Base-by-base conservation (phyloP, 257 asterid genomes). In the Rehmannia glutinosa region DNA sequence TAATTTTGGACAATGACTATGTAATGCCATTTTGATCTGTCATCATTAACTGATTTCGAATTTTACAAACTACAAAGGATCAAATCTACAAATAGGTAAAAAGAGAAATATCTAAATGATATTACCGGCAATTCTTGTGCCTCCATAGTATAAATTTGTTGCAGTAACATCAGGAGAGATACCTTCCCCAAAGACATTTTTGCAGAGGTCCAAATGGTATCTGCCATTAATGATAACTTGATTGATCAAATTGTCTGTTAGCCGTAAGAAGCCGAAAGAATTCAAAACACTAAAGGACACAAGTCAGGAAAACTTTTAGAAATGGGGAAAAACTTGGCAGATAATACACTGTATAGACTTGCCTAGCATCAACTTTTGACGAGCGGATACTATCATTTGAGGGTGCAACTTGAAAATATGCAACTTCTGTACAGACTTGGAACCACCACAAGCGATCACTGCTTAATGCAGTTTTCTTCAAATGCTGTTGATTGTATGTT, bases 351-450 rank as follows among this genome's bases (percentile, higher is more conserved):
- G 43, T 20, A 61, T 54, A 59, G 25, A 71, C 87, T 57, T 84
- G 76, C 99, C 89, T 88, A 57, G 86, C 74, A 64, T 90, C 92
- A 60, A 93, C 68, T 80, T 78, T 86, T 13, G 95, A 66, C 7
- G 99, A 93, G 60, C 99, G 95, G 72, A 93, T 78, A 71, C 96
- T 93, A 67, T 93, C 99, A 76, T 90, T 88, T 69, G 87, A 55
- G 24, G 99, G 99, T 17, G 99, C 97, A 71, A 86, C 91, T 86
- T 93, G 99, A 75, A 93, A 93, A 84, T 83, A 93, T 42, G 99
- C 99, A 68, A 93, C 99, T 78, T 93, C 99, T 0, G 97, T 83
- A 69, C 99, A 93, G 65, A 90, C 99, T 81, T 93, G 99, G 90
- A 90, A 93, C 99, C 99, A 93, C 99, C 99, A 93, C 80, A 93